Evolutionary conservation across 345 rosid species (phyloP), one percentile per base, ranked within the genome.

Genomic region (Brassica rapa): DNA sequence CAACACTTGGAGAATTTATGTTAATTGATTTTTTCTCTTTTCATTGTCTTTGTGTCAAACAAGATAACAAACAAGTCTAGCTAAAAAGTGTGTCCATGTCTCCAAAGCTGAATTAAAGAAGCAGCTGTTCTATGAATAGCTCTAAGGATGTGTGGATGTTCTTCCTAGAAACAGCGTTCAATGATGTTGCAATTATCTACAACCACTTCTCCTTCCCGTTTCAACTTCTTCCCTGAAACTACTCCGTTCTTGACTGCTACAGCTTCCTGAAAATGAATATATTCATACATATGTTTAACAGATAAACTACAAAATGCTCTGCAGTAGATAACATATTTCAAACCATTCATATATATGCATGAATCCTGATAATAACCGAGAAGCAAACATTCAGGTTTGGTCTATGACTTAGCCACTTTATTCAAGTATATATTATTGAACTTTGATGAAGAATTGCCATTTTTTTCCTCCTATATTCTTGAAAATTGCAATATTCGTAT

Each of bases 131-230:
- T 12, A 73, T 32, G 49, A 73, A 73, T 62, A 51, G 74, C 29
- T 74, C 29, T 74, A 67, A 89, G 88, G 64, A 93, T 86, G 70
- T 74, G 64, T 8, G 88, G 81, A 80, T 89, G 83, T 66, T 82
- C 83, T 74, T 85, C 75, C 97, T 94, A 93, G 66, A 91, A 88
- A 80, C 85, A 70, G 7, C 46, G 77, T 64, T 86, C 94, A 46
- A 91, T 91, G 65, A 90, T 88, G 67, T 89, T 86, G 69, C 89
- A 86, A 77, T 88, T 87, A 7, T 84, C 80, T 33, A 89, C 67
- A 1, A 83, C 73, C 43, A 86, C 86, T 59, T 77, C 82, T 19
- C 73, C 81, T 59, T 56, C 10, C 64, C 7, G 19, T 66, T 82
- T 77, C 61, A 11, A 24, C 63, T 82, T 77, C 70, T 65, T 75